Evolutionary conservation across 2,329 filamentous ascomycete genomes (phyloP).

Genomic region (Ceratocystis alfenasii): DNA sequence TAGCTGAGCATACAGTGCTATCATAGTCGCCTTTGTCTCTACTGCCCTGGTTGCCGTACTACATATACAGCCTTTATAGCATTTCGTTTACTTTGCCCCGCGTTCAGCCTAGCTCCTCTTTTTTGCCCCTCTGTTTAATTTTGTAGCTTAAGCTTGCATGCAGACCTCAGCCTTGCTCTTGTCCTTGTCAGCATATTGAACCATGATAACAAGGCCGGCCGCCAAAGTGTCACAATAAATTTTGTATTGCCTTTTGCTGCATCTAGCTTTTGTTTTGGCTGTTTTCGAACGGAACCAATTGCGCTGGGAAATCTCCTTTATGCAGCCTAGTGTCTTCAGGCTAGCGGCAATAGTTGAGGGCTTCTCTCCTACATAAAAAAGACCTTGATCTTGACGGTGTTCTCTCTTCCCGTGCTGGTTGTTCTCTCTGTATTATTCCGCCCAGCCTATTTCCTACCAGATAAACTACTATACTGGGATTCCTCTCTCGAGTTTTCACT

Average conservation of each 20-base stretch:
- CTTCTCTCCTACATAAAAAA: background rate
- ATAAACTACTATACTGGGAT: background rate
- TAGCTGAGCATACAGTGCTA: background rate
- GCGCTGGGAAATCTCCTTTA: background rate
- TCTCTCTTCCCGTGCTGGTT: background rate
- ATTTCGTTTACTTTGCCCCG: constrained; percentile 12
- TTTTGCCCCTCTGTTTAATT: constrained; percentile 3
- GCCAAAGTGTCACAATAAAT: background rate
- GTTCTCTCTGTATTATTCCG: background rate
- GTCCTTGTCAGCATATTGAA: background rate
- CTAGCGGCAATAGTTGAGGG: too few species aligned
- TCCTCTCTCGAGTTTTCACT: background rate
- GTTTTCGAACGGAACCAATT: background rate
- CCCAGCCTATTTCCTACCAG: background rate
- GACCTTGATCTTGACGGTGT: too few species aligned
- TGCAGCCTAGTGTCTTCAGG: background rate
- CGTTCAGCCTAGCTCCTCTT: constrained; percentile 1
- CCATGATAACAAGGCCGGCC: background rate
- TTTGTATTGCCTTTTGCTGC: background rate
- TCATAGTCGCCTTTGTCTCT: background rate
- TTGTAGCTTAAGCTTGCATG: background rate
- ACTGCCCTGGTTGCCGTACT: background rate
- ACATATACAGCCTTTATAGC: too few species aligned
- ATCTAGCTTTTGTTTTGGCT: background rate
- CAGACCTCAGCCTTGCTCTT: background rate